Evolutionary conservation across 1,139 yeast genomes (phyloP).

Genomic region (Yamadazyma buinensis): DNA sequence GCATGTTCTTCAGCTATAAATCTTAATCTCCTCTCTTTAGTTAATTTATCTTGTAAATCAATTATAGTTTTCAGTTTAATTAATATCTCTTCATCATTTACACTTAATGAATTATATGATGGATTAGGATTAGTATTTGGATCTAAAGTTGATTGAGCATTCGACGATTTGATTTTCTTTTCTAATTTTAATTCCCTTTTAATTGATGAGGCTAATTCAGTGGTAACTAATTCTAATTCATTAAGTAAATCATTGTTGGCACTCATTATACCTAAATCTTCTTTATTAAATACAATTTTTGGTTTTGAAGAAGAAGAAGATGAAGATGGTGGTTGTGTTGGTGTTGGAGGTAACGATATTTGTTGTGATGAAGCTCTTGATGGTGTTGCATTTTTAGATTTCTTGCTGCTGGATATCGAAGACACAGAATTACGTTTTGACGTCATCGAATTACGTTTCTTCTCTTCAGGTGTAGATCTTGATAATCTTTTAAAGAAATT

Average conservation of each 20-base stretch:
- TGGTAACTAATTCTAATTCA: slow-evolving; percentile 65
- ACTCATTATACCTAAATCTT: slow-evolving; percentile 58
- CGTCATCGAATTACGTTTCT: not conserved
- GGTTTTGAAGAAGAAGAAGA: not conserved
- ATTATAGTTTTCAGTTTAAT: slow-evolving; percentile 45
- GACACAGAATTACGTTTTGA: slow-evolving; percentile 1
- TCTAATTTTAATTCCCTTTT: slow-evolving; percentile 62
- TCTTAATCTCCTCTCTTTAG: slow-evolving; percentile 61
- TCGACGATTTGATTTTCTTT: slow-evolving; percentile 27
- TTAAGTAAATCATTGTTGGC: slow-evolving; percentile 56
- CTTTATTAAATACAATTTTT: slow-evolving; percentile 41
- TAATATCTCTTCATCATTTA: not conserved
- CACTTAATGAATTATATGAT: slow-evolving; percentile 8
- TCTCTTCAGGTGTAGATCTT: slow-evolving; percentile 6
- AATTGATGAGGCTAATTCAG: slow-evolving; percentile 69
- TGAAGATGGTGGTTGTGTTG: not conserved
- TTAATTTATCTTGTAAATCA: slow-evolving; percentile 53
- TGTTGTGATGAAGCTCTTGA: not conserved
- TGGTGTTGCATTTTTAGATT: not conserved
- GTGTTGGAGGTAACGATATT: not conserved
- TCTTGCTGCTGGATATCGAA: not conserved
- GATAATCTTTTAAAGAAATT: slow-evolving; percentile 35
- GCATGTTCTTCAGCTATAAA: slow-evolving; percentile 71
- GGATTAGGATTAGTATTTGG: slow-evolving; percentile 7
- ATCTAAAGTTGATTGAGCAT: not conserved